Percentiles rank a stretch among this genome's conserved stretches.
phyloP scores from a whole-genome alignment of 176 grass and related monocot species.

The Luzula sylvatica region DNA sequence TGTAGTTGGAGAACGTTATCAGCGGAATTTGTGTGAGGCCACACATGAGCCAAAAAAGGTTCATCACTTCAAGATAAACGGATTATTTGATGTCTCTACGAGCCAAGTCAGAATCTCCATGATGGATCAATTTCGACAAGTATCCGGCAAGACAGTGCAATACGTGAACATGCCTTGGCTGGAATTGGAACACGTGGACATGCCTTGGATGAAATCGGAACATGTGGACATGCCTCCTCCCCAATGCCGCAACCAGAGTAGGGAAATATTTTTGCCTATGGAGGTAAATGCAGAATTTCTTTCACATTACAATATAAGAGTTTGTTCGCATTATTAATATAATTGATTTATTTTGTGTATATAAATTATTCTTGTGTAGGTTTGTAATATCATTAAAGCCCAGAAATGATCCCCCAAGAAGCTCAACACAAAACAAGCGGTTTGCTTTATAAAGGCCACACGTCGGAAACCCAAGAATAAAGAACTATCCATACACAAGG shows the following conservation, averaged over 20 bases:
- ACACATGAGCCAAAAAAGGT: constrained; percentile 40
- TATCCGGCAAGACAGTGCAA: constrained; percentile 32
- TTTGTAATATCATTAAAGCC: constrained; percentile 66
- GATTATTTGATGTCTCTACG: constrained; percentile 39
- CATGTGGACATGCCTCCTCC: constrained; percentile 60
- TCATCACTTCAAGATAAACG: constrained; percentile 66
- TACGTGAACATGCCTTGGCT: too few species aligned
- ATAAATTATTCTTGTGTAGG: constrained; percentile 29
- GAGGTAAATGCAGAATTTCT: too few species aligned
- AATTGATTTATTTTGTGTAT: neutral
- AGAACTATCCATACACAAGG: constrained; percentile 49
- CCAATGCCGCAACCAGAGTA: constrained; percentile 53
- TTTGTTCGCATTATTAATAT: neutral
- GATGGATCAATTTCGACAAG: constrained; percentile 54
- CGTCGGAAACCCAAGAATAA: constrained; percentile 59
- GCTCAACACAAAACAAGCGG: constrained; percentile 62
- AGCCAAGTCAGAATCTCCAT: constrained; percentile 41
- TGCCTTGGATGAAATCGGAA: too few species aligned
- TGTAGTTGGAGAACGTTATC: constrained; percentile 64
- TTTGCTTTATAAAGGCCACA: constrained; percentile 50
- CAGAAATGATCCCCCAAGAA: constrained; percentile 69
- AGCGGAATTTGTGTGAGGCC: constrained; percentile 52
- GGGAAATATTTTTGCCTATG: constrained; percentile 59
- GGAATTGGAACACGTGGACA: too few species aligned
- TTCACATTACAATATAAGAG: neutral